Conservation (phyloP, 768 basidiomycete species). For the Tricholoma sp. region DNA sequence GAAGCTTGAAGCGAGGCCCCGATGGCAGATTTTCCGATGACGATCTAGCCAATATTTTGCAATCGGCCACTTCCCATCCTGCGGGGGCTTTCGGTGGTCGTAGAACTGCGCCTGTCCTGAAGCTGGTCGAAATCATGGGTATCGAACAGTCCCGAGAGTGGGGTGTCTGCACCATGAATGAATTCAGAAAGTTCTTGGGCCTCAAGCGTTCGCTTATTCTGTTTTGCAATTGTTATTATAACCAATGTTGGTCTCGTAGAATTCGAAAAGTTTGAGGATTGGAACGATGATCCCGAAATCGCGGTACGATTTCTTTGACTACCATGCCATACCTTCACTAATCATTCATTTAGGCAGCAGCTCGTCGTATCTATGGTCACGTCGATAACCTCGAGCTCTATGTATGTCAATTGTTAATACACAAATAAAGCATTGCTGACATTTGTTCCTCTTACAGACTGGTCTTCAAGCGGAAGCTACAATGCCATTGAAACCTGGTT, state of each 20-base stretch:
- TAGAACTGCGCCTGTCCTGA: slow-evolving; percentile 40
- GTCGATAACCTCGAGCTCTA: slow-evolving; percentile 32
- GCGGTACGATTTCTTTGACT: slow-evolving; percentile 24
- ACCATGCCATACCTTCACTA: not conserved
- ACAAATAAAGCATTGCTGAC: not conserved
- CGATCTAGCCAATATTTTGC: slow-evolving; percentile 44
- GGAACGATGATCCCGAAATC: slow-evolving; percentile 44
- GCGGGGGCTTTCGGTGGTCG: slow-evolving; percentile 46
- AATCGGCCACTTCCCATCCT: slow-evolving; percentile 38
- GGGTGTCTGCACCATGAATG: slow-evolving; percentile 55
- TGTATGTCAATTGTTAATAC: slow-evolving; percentile 6
- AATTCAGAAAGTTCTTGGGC: slow-evolving; percentile 47
- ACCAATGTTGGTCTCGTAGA: slow-evolving; percentile 16
- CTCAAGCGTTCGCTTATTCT: slow-evolving; percentile 30
- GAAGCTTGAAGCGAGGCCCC: slow-evolving; percentile 39
- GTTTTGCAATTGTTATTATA: not conserved
- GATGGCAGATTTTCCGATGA: slow-evolving; percentile 48
- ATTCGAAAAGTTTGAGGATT: slow-evolving; percentile 48
- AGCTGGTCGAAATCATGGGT: slow-evolving; percentile 51
- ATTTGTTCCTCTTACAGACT: slow-evolving; percentile 8
- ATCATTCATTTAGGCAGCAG: slow-evolving; percentile 13
- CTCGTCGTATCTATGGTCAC: slow-evolving; percentile 28
- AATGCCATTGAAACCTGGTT: slow-evolving; percentile 25
- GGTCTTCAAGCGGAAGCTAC: slow-evolving; percentile 30
- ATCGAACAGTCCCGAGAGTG: slow-evolving; percentile 50